Base-by-base conservation (phyloP, 2,329 filamentous ascomycete genomes). In the Diplocarpon rosae region DNA sequence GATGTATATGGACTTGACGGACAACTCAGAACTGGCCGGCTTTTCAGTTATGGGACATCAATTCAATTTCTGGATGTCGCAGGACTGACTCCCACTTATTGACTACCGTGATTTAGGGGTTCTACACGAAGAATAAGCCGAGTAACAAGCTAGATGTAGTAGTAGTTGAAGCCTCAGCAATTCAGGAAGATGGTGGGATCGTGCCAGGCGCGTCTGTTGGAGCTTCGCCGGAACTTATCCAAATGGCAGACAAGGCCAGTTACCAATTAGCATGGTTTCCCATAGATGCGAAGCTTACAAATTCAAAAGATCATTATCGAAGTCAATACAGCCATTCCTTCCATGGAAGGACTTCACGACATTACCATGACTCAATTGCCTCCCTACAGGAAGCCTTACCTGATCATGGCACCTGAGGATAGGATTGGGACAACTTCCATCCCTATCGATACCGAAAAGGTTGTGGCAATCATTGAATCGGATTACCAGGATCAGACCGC, bases 341-440 rank as follows among this genome's bases (percentile, higher is more conserved):
- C 78, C 35, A 89, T 94, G 59, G 83, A 92, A 63, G 88, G 86
- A 42, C 75, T 94, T 14, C 87, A 94, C 70, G 88, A 94, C 59
- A 93, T 94, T 62, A 88, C 84, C 50, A 83, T 89, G 74, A 86
- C 83, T n/a, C 83, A 92, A 54, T 69, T 89, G 10, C 87, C 87
- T 14, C 87, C 87, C 2, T 67, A 72, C 53, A 74, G 86, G 55
- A 93, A 92, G 69, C 87, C 87, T 1, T 92, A 90, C 66, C 71
- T 92, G 20, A 80, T 94, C 65, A 92, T 87, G 75, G 69, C 75
- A 31, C 85, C 86, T 8, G 85, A 93, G 66, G 87, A 94, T 67
- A 78, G 87, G 43, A 92, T 94, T 59, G 88, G 87, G 43, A 83
- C 80, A 5, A 79, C 79, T 1, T 82, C 86, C 54, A 88, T 94